Evolutionary conservation across 768 basidiomycete species (phyloP).

Genomic region (Rhizopogon vinicolor): DNA sequence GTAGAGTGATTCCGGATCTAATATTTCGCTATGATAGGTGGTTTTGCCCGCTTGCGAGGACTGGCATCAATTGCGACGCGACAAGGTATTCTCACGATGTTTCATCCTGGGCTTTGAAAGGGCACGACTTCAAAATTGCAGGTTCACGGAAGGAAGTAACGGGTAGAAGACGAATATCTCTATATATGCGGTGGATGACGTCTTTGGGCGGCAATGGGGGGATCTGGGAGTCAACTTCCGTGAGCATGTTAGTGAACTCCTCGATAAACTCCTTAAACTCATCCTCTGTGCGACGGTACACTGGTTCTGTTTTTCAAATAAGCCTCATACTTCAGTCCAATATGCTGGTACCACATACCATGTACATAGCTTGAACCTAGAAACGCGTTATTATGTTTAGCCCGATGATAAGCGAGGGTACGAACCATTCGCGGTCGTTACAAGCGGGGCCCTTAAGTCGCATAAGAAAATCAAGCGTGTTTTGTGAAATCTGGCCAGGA

Average conservation of each 20-base stretch:
- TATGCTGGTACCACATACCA: slow-evolving; percentile 33
- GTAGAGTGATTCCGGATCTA: slow-evolving; percentile 22
- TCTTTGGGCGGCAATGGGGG: slow-evolving; percentile 90
- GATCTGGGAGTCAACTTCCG: slow-evolving; percentile 76
- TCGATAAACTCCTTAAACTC: slow-evolving; percentile 89
- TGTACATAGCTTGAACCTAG: slow-evolving; percentile 87
- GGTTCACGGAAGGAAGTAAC: not conserved
- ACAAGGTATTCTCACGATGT: too few species aligned
- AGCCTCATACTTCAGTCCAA: not conserved
- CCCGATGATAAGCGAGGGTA: not conserved
- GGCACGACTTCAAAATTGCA: not conserved
- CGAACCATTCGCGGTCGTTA: slow-evolving; percentile 83
- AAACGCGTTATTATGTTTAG: not conserved
- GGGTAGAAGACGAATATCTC: not conserved
- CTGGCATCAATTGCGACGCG: too few species aligned
- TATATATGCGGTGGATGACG: slow-evolving; percentile 51
- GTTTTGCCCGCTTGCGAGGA: too few species aligned
- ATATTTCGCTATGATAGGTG: not conserved
- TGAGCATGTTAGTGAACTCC: slow-evolving; percentile 58
- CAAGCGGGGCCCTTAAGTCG: slow-evolving; percentile 68
- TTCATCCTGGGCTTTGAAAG: too few species aligned
- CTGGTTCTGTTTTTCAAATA: slow-evolving; percentile 15
- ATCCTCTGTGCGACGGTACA: slow-evolving; percentile 58
- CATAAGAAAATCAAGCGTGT: slow-evolving; percentile 74
- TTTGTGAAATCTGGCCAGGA: slow-evolving; percentile 80